Evolutionary conservation across 805 yeast genomes (phyloP), one percentile per base, ranked within the genome.

Genomic region (Candida xyloterini): DNA sequence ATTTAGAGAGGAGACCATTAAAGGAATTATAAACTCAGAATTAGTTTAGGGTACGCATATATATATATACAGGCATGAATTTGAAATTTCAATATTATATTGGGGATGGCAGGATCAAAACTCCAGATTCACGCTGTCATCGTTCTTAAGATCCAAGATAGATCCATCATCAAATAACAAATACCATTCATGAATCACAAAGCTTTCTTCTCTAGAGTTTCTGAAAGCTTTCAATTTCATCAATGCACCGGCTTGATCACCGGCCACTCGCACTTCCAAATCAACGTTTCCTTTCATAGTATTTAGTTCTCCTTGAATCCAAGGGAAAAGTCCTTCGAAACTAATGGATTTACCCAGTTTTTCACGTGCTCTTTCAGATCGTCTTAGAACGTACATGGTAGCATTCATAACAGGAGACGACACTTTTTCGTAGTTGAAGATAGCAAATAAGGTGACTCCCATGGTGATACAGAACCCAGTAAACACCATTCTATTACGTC

Each of bases 341-440:
- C 79, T 79, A 47, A 91, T 84, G 53, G 84, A 80, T 33, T 74
- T 76, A 14, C 98, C 98, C 33, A 91, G 66, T 2, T 66, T 56
- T 16, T 74, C 76, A 39, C 78, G 70, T 9, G 89, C 89, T 30
- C 65, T 46, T 8, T 73, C 70, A 1, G 91, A 82, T 56, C 96
- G 73, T 57, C 99, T 77, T 52, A 91, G 65, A 47, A 87, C 84
- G 62, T 87, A 89, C 60, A 93, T 67, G 4, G 96, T 84, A 6
- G 95, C 90, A 28, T 84, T 76, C 52, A 91, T 84, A 43, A 91
- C 76, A 1, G 98, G 97, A 10, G 96, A 86, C 31, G 84, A 79
- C 14, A 89, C 80, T 60, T 89, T 90, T 60, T 93, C 99, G 64
- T 91, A 90, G 68, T 93, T 90, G 74, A 91, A 82, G 53, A 91